Conservation (phyloP, 805 yeast species). For the Zygosaccharomyces pseudorouxii region DNA sequence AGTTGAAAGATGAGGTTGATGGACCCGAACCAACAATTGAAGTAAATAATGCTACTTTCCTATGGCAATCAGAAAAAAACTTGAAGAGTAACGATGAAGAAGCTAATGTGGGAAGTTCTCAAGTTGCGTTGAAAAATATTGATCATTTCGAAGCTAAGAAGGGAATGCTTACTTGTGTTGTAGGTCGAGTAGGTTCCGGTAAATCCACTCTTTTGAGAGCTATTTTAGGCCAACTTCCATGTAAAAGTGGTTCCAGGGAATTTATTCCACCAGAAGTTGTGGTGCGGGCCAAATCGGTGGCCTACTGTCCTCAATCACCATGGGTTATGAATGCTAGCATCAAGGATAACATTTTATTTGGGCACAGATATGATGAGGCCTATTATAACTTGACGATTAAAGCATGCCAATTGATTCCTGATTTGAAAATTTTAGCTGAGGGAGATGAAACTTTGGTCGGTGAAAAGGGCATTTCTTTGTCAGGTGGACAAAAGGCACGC, state of each 20-base stretch:
- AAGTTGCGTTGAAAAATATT: conserved; percentile 46
- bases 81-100: conserved; percentile 41
- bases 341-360: conserved; percentile 49
- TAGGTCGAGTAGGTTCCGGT: conserved; percentile 67
- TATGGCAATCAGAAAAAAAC: conserved; percentile 41
- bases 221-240: conserved; percentile 50
- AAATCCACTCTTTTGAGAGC: conserved; percentile 55
- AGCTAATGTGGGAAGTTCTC: conserved; percentile 40
- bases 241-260: conserved; percentile 29
- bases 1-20: conserved; percentile 22
- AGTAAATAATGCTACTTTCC: conserved; percentile 48
- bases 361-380: conserved; percentile 40
- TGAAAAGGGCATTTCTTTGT: conserved; percentile 55
- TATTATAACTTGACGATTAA: conserved; percentile 42
- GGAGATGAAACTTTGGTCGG: conserved; percentile 54
- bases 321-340: conserved; percentile 51
- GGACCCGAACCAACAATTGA: conserved; percentile 35
- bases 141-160: conserved; percentile 45
- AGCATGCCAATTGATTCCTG: conserved; percentile 48
- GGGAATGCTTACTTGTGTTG: conserved; percentile 54
- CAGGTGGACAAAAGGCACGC: conserved; percentile 64
- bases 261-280: conserved; percentile 23
- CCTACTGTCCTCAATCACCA: conserved; percentile 58
- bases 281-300: conserved; percentile 38
- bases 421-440: conserved; percentile 45